These are phyloP conservation scores for Hortiboletus campestris DNA, from an alignment of 768 basidiomycete species.

Conservation along the genomic window DNA sequence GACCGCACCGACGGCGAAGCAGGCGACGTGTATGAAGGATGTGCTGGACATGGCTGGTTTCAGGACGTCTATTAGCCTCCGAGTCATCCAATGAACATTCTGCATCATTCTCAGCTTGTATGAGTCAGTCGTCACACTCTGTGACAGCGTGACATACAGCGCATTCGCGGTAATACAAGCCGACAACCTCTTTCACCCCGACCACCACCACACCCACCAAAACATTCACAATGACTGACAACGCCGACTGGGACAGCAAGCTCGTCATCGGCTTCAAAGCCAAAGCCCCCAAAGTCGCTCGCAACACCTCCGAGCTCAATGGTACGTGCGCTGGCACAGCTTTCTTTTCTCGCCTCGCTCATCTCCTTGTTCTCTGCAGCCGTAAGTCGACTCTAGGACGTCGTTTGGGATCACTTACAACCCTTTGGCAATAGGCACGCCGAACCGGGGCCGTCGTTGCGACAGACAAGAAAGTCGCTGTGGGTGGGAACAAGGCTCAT, in stretches of 20 bases:
- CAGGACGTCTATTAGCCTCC: too few species aligned
- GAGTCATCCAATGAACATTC: too few species aligned
- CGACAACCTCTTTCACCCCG: neutral
- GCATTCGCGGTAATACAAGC: neutral
- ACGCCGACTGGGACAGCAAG: slow-evolving; percentile 69
- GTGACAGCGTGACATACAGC: slow-evolving; percentile 6
- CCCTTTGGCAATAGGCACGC: slow-evolving; percentile 52
- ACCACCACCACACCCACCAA: slow-evolving; percentile 15
- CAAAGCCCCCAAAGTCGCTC: slow-evolving; percentile 61
- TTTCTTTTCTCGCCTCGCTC: slow-evolving; percentile 2
- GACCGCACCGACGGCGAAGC: slow-evolving; percentile 81
- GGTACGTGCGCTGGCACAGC: slow-evolving; percentile 29
- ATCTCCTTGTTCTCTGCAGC: slow-evolving; percentile 37
- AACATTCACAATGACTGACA: slow-evolving; percentile 39
- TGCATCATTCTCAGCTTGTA: too few species aligned
- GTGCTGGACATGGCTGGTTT: too few species aligned
- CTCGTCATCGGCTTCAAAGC: slow-evolving; percentile 69
- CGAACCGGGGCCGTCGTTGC: slow-evolving; percentile 73
- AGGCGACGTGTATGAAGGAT: slow-evolving; percentile 57
- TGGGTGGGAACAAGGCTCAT: slow-evolving; percentile 74
- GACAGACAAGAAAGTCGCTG: slow-evolving; percentile 77
- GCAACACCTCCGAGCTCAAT: slow-evolving; percentile 58
- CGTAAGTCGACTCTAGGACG: slow-evolving; percentile 39
- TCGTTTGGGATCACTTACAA: slow-evolving; percentile 6
- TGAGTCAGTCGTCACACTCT: neutral